Evolutionary conservation across 2,329 filamentous ascomycete species (phyloP).

Genomic region (Reticulascus tulasneorum): DNA sequence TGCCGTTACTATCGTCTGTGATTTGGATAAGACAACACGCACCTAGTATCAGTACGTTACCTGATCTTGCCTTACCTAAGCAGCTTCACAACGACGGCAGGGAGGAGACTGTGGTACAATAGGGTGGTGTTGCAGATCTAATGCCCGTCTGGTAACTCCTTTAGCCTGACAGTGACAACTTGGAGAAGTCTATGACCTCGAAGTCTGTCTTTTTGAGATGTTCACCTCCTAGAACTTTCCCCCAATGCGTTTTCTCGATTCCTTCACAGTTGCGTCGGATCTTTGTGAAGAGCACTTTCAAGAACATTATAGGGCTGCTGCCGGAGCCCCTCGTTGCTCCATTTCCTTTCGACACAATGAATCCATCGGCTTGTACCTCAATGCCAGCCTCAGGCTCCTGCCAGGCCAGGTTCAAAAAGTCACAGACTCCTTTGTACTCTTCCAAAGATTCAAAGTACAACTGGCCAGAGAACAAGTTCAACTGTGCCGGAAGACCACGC

Average conservation of each 20-base stretch:
- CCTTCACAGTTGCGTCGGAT: constrained; percentile 31
- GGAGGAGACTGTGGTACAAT: no score
- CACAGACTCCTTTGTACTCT: constrained; percentile 52
- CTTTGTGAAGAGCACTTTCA: constrained; percentile 29
- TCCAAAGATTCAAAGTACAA: constrained; percentile 53
- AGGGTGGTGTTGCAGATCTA: no score
- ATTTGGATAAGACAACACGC: no score
- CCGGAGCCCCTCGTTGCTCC: constrained; percentile 18
- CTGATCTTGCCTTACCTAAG: no score
- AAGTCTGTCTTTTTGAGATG: no score
- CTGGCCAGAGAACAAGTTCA: constrained; percentile 67
- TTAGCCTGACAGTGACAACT: no score
- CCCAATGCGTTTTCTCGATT: constrained; percentile 39
- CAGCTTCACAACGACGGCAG: no score
- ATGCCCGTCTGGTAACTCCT: no score
- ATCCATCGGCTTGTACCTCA: constrained; percentile 6
- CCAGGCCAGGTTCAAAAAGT: constrained; percentile 43
- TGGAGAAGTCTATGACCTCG: no score
- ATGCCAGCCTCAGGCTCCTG: constrained; percentile 28
- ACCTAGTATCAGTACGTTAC: no score
- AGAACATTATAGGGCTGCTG: constrained; percentile 31
- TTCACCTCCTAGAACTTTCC: no score
- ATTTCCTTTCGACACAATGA: not conserved
- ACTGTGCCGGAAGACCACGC: constrained; percentile 26
- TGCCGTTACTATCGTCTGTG: no score